Conservation (phyloP, 2,329 filamentous ascomycete species). For the Grosmannia huntii region DNA sequence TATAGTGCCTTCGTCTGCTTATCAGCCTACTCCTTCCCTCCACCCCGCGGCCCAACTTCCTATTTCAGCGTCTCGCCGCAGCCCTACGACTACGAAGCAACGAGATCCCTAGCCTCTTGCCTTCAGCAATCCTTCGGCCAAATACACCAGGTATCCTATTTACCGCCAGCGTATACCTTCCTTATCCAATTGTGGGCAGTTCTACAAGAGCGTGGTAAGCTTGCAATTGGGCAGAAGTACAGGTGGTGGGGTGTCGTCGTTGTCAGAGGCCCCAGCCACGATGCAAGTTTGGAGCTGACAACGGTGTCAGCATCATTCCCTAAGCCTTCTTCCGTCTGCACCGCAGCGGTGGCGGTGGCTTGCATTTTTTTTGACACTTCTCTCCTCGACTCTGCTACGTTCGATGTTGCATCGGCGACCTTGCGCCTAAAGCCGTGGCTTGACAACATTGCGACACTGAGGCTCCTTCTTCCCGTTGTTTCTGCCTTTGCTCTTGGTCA, state of each 20-base stretch:
- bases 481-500: neutral
- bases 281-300: neutral
- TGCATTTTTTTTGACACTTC: neutral
- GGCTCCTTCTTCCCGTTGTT: neutral
- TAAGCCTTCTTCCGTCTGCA: neutral
- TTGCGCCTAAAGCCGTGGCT: neutral
- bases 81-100: too few species aligned
- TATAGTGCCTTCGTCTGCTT: too few species aligned
- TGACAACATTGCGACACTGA: neutral
- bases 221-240: neutral
- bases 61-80: too few species aligned
- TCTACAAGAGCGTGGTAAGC: neutral
- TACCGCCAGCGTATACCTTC: too few species aligned
- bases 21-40: too few species aligned
- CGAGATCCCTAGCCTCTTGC: too few species aligned
- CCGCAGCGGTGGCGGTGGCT: neutral
- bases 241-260: neutral
- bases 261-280: neutral
- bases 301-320: neutral
- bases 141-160: too few species aligned
- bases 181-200: too few species aligned
- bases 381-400: neutral
- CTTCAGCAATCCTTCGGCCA: too few species aligned
- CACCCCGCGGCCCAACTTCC: too few species aligned
- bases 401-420: neutral